Evolutionary conservation across 768 basidiomycete genomes (phyloP).

Genomic region (Leucogyrophana mollusca): DNA sequence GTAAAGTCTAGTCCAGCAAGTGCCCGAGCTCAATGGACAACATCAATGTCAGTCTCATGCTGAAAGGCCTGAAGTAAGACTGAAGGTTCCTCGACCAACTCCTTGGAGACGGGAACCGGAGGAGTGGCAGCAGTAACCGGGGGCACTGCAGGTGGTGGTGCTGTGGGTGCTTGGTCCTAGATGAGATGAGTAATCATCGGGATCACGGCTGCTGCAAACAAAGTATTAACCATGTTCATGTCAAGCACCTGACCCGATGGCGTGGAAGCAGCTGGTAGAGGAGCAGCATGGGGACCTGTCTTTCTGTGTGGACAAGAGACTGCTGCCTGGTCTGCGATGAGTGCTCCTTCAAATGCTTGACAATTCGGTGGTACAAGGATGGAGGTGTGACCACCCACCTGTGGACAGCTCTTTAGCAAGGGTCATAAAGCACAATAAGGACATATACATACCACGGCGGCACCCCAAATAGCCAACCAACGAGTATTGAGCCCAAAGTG

Average conservation of each 20-base stretch:
- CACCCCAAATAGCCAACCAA: background rate
- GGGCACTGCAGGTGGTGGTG: no score
- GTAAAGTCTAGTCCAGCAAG: no score
- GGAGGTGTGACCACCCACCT: background rate
- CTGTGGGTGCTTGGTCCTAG: background rate
- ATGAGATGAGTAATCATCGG: background rate
- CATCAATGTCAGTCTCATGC: no score
- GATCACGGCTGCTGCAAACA: background rate
- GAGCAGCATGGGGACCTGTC: background rate
- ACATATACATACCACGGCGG: background rate
- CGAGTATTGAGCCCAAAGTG: slow-evolving; percentile 2
- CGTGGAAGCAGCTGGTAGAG: background rate
- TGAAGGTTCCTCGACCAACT: no score
- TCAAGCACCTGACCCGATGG: no score
- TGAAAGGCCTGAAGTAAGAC: no score
- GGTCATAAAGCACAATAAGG: no score
- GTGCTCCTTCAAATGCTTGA: background rate
- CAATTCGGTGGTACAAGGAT: background rate
- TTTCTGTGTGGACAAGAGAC: background rate
- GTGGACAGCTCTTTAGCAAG: background rate
- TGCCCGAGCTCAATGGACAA: no score
- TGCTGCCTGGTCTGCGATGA: background rate
- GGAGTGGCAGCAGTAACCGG: no score
- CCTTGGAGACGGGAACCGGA: no score
- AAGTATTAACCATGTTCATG: background rate